Evolutionary conservation across 192 early-diverging fungal genomes (phyloP).

Genomic region (Linnemannia zychae): DNA sequence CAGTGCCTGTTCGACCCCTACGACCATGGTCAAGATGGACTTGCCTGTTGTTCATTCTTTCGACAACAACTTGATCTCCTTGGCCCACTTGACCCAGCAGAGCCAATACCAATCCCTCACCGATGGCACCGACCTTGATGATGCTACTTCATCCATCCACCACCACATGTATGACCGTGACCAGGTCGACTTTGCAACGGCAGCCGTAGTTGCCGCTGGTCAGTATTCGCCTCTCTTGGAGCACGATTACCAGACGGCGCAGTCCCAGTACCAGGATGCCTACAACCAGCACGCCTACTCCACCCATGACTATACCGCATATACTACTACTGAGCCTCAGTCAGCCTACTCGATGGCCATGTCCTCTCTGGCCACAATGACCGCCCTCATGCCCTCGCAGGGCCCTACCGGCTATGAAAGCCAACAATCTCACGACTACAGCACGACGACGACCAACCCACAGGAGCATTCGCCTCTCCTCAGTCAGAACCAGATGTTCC

Average conservation of each 20-base stretch:
- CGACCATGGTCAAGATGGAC: conserved; percentile 39
- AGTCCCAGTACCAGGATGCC: conserved; percentile 23
- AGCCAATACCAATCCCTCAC: not conserved
- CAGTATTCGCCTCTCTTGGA: conserved; percentile 38
- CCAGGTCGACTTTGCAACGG: conserved; percentile 16
- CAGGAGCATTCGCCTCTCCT: conserved; percentile 18
- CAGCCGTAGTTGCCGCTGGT: not conserved
- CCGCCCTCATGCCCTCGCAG: conserved; percentile 19
- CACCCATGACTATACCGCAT: conserved; percentile 5
- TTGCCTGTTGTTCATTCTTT: conserved; percentile 22
- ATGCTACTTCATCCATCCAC: not conserved
- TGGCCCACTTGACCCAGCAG: conserved; percentile 17
- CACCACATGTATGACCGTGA: conserved; percentile 21
- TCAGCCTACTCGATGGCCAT: conserved; percentile 31
- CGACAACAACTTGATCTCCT: conserved; percentile 15
- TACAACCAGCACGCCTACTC: conserved; percentile 5
- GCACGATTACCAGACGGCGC: conserved; percentile 17
- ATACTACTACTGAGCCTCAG: conserved; percentile 9
- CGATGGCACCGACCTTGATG: not conserved
- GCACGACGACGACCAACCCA: not conserved
- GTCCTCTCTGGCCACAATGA: conserved; percentile 17
- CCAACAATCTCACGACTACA: conserved; percentile 23
- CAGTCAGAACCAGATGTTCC: conserved; percentile 41
- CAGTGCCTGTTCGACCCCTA: conserved; percentile 44
- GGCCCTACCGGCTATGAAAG: conserved; percentile 6